Base-by-base conservation (phyloP, 2,329 filamentous ascomycete species). In the Xylaria sp. region DNA sequence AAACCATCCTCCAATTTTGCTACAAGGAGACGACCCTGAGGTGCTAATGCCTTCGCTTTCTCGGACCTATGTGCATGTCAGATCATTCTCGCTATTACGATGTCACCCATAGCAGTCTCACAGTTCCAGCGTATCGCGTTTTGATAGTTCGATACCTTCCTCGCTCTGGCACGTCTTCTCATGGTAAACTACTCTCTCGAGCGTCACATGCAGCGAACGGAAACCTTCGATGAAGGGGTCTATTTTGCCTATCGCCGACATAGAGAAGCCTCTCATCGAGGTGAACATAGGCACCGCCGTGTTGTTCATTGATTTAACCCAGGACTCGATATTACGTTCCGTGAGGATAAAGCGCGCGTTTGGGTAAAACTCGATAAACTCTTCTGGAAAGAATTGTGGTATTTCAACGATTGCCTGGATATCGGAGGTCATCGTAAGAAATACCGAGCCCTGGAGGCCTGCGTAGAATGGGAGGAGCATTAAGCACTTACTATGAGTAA, bases 291-390 rank as follows among this genome's bases (percentile, higher is more conserved):
- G 66, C 3, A 58, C 64, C 9, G 69, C 44, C 0, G 77, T 76
- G n/a, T 77, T 77, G 23, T 70, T 67, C 61, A 81, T 72, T 13
- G 77, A 79, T 50, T 56, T 73, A 12, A 69, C 63, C 79, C 79
- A 80, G 13, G 73, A 72, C n/a, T 77, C 74, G 0, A 74, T 63
- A 23, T 74, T 73, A 9, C 80, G 77, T 56, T 80, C 78, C 0
- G 76, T 77, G 52, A 80, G 74, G 41, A 81, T 78, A 62, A 79
- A 80, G 62, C 75, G 78, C 2, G 79, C 77, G 13, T 79, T 67
- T 0, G 79, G 78, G 28, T 80, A 79, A 48, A 66, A 72, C 41
- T 72, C 65, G 37, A 78, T 71, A 60, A 78, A 70, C 34, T 78
- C 76, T 13, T 77, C 74, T 2, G 73, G 66, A 31, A 81, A 76